phyloP scores from a whole-genome alignment of 2,329 filamentous ascomycete species.

The Trichophyton verrucosum region DNA sequence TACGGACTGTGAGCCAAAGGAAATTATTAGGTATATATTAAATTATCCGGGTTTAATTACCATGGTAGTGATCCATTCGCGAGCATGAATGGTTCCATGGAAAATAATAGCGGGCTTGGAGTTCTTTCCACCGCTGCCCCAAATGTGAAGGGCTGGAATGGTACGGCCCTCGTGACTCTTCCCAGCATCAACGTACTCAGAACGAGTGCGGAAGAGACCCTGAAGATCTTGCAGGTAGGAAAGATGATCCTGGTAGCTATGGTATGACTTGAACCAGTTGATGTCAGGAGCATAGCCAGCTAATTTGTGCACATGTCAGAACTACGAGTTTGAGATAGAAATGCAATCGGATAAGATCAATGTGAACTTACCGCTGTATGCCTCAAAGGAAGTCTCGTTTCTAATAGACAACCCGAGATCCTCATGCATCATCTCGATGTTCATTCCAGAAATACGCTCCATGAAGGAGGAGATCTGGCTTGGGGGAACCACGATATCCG shows the following conservation, averaged over 20 bases:
- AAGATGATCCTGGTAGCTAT: slow-evolving; percentile 42
- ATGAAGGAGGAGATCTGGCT: slow-evolving; percentile 29
- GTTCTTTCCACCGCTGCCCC: slow-evolving; percentile 34
- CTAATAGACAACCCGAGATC: slow-evolving; percentile 36
- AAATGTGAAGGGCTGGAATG: slow-evolving; percentile 41
- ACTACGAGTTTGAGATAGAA: slow-evolving; percentile 2
- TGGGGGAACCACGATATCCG: slow-evolving; percentile 34
- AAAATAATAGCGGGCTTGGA: slow-evolving; percentile 43
- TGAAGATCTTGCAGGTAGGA: slow-evolving; percentile 38
- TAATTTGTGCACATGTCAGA: neutral
- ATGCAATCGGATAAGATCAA: neutral
- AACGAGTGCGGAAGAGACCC: slow-evolving; percentile 34
- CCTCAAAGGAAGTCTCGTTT: slow-evolving; percentile 21
- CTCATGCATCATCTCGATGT: slow-evolving; percentile 30
- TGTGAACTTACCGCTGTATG: slow-evolving; percentile 17
- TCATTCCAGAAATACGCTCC: slow-evolving; percentile 21
- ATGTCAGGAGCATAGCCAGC: slow-evolving; percentile 18
- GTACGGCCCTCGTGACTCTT: slow-evolving; percentile 36
- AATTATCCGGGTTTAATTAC: slow-evolving; percentile 18
- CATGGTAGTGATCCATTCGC: slow-evolving; percentile 49
- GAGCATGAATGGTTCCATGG: slow-evolving; percentile 48
- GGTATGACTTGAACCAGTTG: slow-evolving; percentile 45
- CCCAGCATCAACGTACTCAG: slow-evolving; percentile 40
- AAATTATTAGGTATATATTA: neutral
- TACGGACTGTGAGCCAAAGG: neutral